These are phyloP conservation scores for Neobulgaria alba DNA, from an alignment of 2,329 filamentous ascomycete species.

Conservation along the genomic window DNA sequence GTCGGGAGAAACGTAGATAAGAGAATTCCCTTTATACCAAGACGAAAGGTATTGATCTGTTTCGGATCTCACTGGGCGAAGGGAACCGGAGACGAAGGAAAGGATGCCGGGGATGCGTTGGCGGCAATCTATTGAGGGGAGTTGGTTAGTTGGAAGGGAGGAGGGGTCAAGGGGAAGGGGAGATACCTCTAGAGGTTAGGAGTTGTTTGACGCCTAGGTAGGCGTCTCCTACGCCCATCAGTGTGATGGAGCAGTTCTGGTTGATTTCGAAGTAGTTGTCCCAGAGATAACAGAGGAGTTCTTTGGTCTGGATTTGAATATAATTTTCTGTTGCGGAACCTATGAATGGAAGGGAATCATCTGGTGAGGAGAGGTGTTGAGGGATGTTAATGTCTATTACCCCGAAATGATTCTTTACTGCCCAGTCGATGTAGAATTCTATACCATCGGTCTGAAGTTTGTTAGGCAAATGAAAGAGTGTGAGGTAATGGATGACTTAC, in stretches of 20 bases:
- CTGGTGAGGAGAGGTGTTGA: conserved; percentile 46
- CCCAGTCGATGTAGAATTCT: conserved; percentile 78
- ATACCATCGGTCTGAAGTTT: conserved; percentile 66
- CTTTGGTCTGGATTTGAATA: conserved; percentile 47
- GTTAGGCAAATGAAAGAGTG: conserved; percentile 20
- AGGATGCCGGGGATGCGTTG: conserved; percentile 62
- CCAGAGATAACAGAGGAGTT: conserved; percentile 83
- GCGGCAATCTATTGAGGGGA: conserved; percentile 45
- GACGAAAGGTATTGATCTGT: conserved; percentile 60
- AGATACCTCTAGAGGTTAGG: conserved; percentile 62
- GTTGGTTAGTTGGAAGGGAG: conserved; percentile 13
- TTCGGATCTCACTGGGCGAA: conserved; percentile 74
- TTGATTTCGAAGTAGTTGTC: conserved; percentile 89
- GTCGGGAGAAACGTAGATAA: conserved; percentile 65
- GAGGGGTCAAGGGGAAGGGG: neutral
- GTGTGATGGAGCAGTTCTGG: conserved; percentile 64
- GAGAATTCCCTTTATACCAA: conserved; percentile 80
- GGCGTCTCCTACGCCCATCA: conserved; percentile 85
- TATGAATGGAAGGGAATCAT: conserved; percentile 4
- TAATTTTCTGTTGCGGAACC: conserved; percentile 40
- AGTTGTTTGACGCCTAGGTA: conserved; percentile 78
- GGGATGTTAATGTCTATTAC: conserved; percentile 91
- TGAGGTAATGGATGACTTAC: conserved; percentile 43
- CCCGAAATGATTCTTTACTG: conserved; percentile 63
- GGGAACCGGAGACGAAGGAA: conserved; percentile 69